These are phyloP conservation scores for Papiliotrema flavescens DNA, from an alignment of 1,284 basidiomycete species.

Conservation along the genomic window DNA sequence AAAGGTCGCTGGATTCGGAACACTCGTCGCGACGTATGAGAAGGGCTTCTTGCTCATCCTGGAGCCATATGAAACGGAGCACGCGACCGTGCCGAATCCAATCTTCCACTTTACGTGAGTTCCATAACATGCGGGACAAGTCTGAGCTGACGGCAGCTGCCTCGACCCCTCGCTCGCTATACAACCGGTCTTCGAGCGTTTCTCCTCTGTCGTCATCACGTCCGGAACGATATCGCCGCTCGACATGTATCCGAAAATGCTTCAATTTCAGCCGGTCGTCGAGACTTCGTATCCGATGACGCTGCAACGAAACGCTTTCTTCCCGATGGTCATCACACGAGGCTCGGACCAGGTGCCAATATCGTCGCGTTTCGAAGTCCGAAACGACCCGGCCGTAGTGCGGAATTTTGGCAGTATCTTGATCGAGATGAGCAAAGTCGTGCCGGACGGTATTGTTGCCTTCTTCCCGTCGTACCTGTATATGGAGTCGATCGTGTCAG, in stretches of 20 bases:
- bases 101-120: conserved; percentile 95
- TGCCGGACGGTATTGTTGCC: conserved; percentile 98
- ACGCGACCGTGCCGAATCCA: conserved; percentile 97
- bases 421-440: conserved; percentile 94
- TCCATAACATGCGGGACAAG: neutral
- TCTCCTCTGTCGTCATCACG: conserved; percentile 97
- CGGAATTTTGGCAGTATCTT: conserved; percentile 98
- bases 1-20: conserved; percentile 95
- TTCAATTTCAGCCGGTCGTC: conserved; percentile 95
- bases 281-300: conserved; percentile 99
- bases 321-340: conserved; percentile 97
- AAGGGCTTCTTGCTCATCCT: conserved; percentile 97
- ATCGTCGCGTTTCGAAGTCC: conserved; percentile 97
- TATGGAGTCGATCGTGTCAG: conserved; percentile 99
- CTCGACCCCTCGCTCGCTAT: conserved; percentile 97
- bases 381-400: conserved; percentile 98
- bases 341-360: conserved; percentile 98
- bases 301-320: conserved; percentile 89
- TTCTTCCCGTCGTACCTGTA: conserved; percentile 99
- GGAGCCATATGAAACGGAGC: conserved; percentile 98
- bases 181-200: conserved; percentile 96
- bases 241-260: conserved; percentile 99
- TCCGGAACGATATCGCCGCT: conserved; percentile 97
- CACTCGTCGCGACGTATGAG: conserved; percentile 96
- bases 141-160: conserved; percentile 58